Evolutionary conservation across 108 stramenopile species (phyloP).

Genomic region (Nannochloropsis salina): DNA sequence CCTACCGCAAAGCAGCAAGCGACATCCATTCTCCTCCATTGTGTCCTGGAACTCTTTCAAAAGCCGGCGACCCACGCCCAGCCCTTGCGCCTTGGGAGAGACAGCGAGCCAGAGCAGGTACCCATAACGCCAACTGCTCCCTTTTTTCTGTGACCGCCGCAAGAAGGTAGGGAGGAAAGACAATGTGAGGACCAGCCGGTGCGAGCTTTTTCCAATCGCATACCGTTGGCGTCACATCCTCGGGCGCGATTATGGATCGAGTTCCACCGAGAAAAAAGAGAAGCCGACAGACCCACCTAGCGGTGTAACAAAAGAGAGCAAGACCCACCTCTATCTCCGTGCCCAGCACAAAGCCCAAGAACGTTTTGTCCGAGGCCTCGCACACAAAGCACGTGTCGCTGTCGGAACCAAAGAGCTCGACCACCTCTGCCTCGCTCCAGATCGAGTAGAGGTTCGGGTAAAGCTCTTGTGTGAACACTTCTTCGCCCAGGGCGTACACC

Average conservation of each 20-base stretch:
- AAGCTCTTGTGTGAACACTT: conserved; percentile 10
- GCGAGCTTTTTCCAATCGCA: not conserved
- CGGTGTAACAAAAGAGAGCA: not conserved
- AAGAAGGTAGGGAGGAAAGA: not conserved
- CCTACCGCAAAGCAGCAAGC: not conserved
- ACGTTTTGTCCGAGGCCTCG: not conserved
- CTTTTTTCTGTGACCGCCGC: not conserved
- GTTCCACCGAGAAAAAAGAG: too few species aligned
- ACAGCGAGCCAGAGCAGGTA: conserved; percentile 9
- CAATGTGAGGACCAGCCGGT: not conserved
- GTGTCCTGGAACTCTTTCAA: conserved; percentile 15
- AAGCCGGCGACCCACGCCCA: not conserved
- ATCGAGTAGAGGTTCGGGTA: not conserved
- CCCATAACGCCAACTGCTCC: not conserved
- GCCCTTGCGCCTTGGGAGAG: not conserved
- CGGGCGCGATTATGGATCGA: too few species aligned
- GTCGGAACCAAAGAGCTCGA: not conserved
- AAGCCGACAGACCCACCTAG: too few species aligned
- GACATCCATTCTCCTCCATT: conserved; percentile 13
- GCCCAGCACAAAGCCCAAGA: not conserved
- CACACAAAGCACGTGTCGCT: conserved; percentile 13
- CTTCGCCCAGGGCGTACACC: not conserved
- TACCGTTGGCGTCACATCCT: too few species aligned
- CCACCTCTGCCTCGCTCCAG: conserved; percentile 13
- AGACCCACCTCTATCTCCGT: not conserved